These are phyloP conservation scores for Pisolithus marmoratus DNA, from an alignment of 768 basidiomycete genomes.

Conservation along the genomic window DNA sequence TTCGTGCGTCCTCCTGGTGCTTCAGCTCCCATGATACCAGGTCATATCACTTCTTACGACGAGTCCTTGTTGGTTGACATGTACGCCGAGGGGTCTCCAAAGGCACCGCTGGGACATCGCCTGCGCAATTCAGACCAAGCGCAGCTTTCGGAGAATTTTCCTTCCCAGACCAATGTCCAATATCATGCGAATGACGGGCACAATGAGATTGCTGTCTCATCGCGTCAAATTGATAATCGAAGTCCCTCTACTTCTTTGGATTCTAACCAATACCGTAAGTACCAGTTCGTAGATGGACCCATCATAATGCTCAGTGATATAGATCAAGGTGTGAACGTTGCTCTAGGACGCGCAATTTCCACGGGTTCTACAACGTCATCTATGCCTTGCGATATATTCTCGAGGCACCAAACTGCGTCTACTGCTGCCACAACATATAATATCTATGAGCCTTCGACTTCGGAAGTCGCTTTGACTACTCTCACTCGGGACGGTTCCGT, in stretches of 20 bases:
- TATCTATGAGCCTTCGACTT: conserved; percentile 8
- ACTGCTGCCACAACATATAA: conserved; percentile 20
- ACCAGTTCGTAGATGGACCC: background rate
- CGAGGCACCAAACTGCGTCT: conserved; percentile 20
- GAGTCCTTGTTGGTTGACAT: conserved; percentile 18
- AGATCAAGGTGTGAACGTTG: conserved; percentile 13
- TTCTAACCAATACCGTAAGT: conserved; percentile 18
- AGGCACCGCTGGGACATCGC: conserved; percentile 14
- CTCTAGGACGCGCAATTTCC: conserved; percentile 23
- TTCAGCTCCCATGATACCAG: conserved; percentile 22
- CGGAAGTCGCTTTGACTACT: conserved; percentile 11
- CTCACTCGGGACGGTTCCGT: conserved; percentile 13
- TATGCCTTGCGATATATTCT: conserved; percentile 17
- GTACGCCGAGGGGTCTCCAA: conserved; percentile 16
- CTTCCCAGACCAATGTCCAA: conserved; percentile 8
- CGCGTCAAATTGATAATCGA: conserved; percentile 17
- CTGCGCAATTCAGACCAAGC: conserved; percentile 16
- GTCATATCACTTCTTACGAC: conserved; percentile 16
- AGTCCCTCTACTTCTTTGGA: conserved; percentile 18
- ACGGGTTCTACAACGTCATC: conserved; percentile 25
- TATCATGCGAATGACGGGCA: conserved; percentile 9
- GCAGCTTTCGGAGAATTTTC: conserved; percentile 13
- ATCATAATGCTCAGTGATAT: conserved; percentile 2
- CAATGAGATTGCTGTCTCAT: conserved; percentile 3
- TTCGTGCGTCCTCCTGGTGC: conserved; percentile 27